Percentiles rank a stretch among this genome's conserved stretches.
Conservation (phyloP, 495 filamentous ascomycete genomes). For the Penicillium soppii region DNA sequence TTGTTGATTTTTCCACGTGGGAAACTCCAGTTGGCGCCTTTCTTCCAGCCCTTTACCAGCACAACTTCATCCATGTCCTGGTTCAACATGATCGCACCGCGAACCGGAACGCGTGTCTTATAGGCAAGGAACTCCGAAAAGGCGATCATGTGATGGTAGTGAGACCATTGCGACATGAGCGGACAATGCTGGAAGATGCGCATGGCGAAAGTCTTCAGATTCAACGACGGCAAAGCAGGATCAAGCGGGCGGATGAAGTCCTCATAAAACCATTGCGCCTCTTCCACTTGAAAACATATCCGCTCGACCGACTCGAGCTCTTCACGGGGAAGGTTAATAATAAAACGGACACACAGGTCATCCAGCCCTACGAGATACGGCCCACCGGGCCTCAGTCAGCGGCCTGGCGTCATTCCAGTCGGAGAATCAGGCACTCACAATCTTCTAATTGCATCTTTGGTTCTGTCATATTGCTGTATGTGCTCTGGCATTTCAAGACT, state of each 20-base stretch:
- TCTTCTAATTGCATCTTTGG: slow-evolving; percentile 84
- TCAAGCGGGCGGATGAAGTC: slow-evolving; percentile 94
- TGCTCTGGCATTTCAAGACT: slow-evolving; percentile 46
- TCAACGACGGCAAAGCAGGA: slow-evolving; percentile 78
- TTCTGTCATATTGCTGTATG: slow-evolving; percentile 64
- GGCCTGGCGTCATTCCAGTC: slow-evolving; percentile 1
- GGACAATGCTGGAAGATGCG: slow-evolving; percentile 93
- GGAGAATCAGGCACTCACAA: slow-evolving; percentile 57
- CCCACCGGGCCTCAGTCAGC: slow-evolving; percentile 10
- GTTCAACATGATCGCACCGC: slow-evolving; percentile 91
- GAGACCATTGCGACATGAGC: slow-evolving; percentile 74
- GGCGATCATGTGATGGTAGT: slow-evolving; percentile 72
- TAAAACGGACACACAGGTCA: slow-evolving; percentile 92
- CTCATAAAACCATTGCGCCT: slow-evolving; percentile 99
- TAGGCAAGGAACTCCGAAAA: slow-evolving; percentile 90
- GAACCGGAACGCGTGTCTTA: slow-evolving; percentile 89
- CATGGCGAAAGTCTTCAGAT: slow-evolving; percentile 76
- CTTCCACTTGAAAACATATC: slow-evolving; percentile 97
- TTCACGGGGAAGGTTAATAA: slow-evolving; percentile 89
- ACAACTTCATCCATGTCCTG: slow-evolving; percentile 87
- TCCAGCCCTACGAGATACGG: slow-evolving; percentile 68
- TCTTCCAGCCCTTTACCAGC: slow-evolving; percentile 96
- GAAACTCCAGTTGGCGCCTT: slow-evolving; percentile 93
- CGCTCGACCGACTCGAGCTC: slow-evolving; percentile 87
- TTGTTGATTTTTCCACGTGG: slow-evolving; percentile 97